phyloP scores from a whole-genome alignment of 306 rosid species.

The Inga oerstediana region DNA sequence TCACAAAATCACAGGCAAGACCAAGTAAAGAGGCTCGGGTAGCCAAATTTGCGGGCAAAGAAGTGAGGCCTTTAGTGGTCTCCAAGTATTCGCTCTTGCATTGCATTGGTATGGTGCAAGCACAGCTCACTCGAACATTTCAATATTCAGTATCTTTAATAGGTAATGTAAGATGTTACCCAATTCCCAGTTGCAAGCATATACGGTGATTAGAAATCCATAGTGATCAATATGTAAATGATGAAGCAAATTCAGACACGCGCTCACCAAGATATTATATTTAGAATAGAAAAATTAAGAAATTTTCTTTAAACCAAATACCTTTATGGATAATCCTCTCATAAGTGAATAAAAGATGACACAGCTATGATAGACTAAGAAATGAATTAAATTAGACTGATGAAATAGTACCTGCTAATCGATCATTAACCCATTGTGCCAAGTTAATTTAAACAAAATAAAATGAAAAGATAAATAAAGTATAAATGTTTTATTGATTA shows the following conservation, averaged over 20 bases:
- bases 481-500: too few species aligned
- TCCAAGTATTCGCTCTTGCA: slow-evolving; percentile 26
- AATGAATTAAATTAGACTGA: too few species aligned
- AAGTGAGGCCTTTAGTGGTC: slow-evolving; percentile 43
- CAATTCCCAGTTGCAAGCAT: too few species aligned
- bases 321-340: background rate
- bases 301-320: background rate
- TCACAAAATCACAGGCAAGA: too few species aligned
- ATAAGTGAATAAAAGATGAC: background rate
- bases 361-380: background rate
- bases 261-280: too few species aligned
- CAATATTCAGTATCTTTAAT: too few species aligned
- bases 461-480: background rate
- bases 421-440: background rate
- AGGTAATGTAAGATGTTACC: too few species aligned
- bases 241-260: too few species aligned
- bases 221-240: too few species aligned
- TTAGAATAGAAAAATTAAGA: slow-evolving; percentile 23
- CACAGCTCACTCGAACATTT: too few species aligned
- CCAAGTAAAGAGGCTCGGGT: background rate
- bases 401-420: background rate
- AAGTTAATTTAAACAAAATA: background rate
- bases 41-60: slow-evolving; percentile 42
- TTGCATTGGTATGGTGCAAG: background rate
- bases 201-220: too few species aligned